phyloP scores from a whole-genome alignment of 768 basidiomycete species.

The Suillus cothurnatus region DNA sequence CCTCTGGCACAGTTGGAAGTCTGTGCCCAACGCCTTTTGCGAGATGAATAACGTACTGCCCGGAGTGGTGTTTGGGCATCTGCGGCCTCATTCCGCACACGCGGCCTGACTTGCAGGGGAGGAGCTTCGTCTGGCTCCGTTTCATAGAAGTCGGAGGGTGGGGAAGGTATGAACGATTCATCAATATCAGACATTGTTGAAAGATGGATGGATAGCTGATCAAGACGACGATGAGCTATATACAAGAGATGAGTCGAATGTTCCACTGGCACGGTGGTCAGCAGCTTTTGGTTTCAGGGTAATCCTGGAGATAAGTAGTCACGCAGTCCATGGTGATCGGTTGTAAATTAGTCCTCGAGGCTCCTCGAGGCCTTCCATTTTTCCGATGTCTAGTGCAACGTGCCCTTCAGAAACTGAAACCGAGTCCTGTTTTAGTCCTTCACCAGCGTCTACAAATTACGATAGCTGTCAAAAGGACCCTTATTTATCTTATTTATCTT shows the following conservation, averaged over 20 bases:
- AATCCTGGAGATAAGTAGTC: conserved; percentile 2
- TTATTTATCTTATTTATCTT: neutral
- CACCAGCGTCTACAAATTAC: neutral
- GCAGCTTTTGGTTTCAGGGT: conserved; percentile 2
- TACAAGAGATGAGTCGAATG: neutral
- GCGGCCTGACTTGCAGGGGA: conserved; percentile 7
- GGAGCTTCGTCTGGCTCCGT: conserved; percentile 31
- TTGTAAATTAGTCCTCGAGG: conserved; percentile 18
- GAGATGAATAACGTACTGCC: conserved; percentile 35
- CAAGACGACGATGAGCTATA: neutral
- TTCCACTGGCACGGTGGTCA: neutral
- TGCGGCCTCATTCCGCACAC: conserved; percentile 15
- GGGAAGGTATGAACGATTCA: conserved; percentile 32
- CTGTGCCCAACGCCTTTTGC: conserved; percentile 35
- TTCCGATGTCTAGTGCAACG: neutral
- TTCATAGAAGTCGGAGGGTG: conserved; percentile 22
- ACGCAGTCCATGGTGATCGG: conserved; percentile 11
- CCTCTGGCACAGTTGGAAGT: conserved; percentile 38
- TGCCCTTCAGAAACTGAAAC: neutral
- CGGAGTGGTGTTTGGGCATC: conserved; percentile 31
- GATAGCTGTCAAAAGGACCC: neutral
- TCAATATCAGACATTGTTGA: conserved; percentile 31
- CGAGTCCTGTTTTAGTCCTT: conserved; percentile 1
- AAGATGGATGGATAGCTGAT: conserved; percentile 4
- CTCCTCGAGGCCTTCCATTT: conserved; percentile 5